Evolutionary conservation across 2,329 filamentous ascomycete genomes (phyloP), one percentile per base, ranked within the genome.

Genomic region (Amauroascus niger): DNA sequence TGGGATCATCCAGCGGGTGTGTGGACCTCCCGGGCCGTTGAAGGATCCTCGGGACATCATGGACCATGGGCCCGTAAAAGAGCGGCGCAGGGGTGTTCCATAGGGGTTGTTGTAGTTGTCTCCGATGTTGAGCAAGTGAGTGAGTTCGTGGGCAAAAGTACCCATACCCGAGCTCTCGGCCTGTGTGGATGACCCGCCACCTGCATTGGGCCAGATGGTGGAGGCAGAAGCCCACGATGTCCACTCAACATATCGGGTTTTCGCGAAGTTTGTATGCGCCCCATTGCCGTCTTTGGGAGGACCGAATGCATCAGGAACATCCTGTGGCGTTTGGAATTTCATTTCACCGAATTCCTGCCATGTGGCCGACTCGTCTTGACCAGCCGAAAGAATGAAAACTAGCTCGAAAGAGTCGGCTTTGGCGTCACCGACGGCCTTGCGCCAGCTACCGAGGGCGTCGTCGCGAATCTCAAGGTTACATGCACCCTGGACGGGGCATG

Each of bases 291-390:
- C 16, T 13, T 39, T 30, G 3, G 55, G 43, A 18, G 57, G 57
- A 2, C 57, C 57, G 32, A 58, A 58, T 16, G 51, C 46, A 32
- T 39, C 49, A 22, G 57, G 20, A 8, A 59, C 52, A 41, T 59
- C 57, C 45, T 58, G 48, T 22, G 40, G 40, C 11, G 22, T 56
- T 18, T 44, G 49, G 41, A 57, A 59, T 24, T 47, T 54, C 53
- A 59, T 59, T 53, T 59, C 57, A 41, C 57, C 57, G 45, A 59
- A 59, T 51, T 59, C 57, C 20, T 58, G 57, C 57, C 57, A 59
- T 22, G 57, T 56, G 6, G 57, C 46, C 1, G 57, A 59, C 49
- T 59, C 57, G 32, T 59, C 56, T 41, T 56, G 51, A 20, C 57
- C 57, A 9, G 57, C 57, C 18, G 57, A 59, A 16, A 59, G 57